Evolutionary conservation across 2,329 filamentous ascomycete species (phyloP), one percentile per base, ranked within the genome.

Genomic region (Lasiodiplodia citricola): DNA sequence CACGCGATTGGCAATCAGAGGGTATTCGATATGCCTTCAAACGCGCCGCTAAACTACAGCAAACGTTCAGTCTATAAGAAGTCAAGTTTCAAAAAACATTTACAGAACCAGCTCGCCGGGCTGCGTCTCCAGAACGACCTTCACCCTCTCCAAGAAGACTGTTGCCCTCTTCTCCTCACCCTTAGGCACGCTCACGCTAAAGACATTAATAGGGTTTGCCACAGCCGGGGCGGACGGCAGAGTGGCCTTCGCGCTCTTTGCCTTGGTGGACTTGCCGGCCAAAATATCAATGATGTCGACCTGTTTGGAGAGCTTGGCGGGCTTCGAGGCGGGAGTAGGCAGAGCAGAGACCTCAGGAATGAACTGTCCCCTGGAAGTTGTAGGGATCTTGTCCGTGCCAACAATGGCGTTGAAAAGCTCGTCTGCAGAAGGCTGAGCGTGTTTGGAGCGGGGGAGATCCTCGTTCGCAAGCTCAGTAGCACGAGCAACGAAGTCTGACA

Each of bases 391-490:
- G 73, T 87, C 81, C 23, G 94, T 83, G 11, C 94, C 95, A 8
- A 99, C 87, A 16, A 98, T 86, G 74, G 95, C 90, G 77, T 97
- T 90, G 82, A 98, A 98, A 14, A 99, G 88, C 78, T 97, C 93
- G 76, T 94, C 88, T 44, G 91, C 84, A 0, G 92, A 90, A 16
- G 91, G 91, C 76, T 89, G 86, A 56, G 87, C 85, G 70, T 84
- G 83, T 70, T 88, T 85, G 5, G 89, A 87, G 35, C 87, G 83
- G 2, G 95, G 95, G 8, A 98, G 87, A 56, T 92, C 89, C 71
- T 96, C 91, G 81, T 98, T 98, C 70, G 96, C 96, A 31, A 97
- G 82, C 75, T 96, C 91, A 51, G 92, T 88, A 51, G 96, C 96
- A 66, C 94, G 91, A 67, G 90, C 87, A 77, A 99, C 89, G 82